These are phyloP conservation scores for Tolypocladium endophyticum DNA, from an alignment of 2,329 filamentous ascomycete genomes.

Conservation along the genomic window DNA sequence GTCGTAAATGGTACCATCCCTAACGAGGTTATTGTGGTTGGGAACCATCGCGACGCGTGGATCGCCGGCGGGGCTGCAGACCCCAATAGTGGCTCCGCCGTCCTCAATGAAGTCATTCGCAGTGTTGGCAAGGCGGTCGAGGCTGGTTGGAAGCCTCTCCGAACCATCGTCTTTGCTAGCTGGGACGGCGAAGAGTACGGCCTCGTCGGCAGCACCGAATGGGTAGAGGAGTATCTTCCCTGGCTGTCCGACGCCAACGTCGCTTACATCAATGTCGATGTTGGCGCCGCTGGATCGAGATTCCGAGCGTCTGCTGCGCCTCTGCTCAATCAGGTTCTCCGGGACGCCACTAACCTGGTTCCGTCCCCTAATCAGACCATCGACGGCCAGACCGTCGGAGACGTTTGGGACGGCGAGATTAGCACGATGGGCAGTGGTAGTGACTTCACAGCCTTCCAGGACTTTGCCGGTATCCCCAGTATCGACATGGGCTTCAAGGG, in stretches of 20 bases:
- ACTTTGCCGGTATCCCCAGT: slow-evolving; percentile 57
- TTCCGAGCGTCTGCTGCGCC: slow-evolving; percentile 62
- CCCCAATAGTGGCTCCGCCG: slow-evolving; percentile 72
- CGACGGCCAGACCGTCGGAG: slow-evolving; percentile 56
- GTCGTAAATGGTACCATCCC: slow-evolving; percentile 78
- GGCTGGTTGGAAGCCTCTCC: slow-evolving; percentile 49
- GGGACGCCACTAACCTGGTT: slow-evolving; percentile 53
- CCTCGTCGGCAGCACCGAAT: slow-evolving; percentile 78
- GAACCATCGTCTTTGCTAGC: slow-evolving; percentile 82
- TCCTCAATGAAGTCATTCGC: slow-evolving; percentile 67
- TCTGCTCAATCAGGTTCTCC: slow-evolving; percentile 62
- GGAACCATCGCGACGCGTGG: slow-evolving; percentile 91
- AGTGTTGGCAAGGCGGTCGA: slow-evolving; percentile 62
- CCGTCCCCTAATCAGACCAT: slow-evolving; percentile 70
- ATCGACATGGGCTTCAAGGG: slow-evolving; percentile 51
- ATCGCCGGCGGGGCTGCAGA: slow-evolving; percentile 75
- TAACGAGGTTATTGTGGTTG: slow-evolving; percentile 78
- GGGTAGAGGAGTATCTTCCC: slow-evolving; percentile 81
- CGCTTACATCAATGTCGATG: slow-evolving; percentile 80
- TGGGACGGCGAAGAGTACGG: slow-evolving; percentile 83
- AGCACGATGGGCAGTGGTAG: slow-evolving; percentile 60
- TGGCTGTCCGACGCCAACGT: slow-evolving; percentile 67
- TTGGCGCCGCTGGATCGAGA: slow-evolving; percentile 54
- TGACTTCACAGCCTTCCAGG: slow-evolving; percentile 67
- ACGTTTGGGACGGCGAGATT: slow-evolving; percentile 55